These are phyloP conservation scores for Amanita exitialis DNA, from an alignment of 768 basidiomycete genomes.

Conservation along the genomic window DNA sequence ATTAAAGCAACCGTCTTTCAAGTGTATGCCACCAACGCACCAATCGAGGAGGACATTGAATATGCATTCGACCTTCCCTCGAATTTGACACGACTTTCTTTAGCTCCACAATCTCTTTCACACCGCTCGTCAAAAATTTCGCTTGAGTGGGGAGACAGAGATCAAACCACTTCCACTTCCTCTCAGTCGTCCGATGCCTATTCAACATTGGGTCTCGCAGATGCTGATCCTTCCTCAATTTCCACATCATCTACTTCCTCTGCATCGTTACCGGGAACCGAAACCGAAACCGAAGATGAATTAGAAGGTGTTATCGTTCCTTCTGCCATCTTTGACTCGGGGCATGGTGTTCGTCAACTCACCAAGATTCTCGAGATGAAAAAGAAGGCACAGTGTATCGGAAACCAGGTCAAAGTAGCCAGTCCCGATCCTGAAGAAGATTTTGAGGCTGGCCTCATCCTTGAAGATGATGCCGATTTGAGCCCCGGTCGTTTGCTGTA, in stretches of 20 bases:
- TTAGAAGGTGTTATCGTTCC: slow-evolving; percentile 80
- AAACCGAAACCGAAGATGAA: slow-evolving; percentile 64
- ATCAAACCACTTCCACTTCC: slow-evolving; percentile 69
- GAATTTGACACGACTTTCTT: slow-evolving; percentile 73
- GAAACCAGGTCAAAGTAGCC: slow-evolving; percentile 33
- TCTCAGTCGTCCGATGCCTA: slow-evolving; percentile 86
- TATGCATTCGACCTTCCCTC: slow-evolving; percentile 74
- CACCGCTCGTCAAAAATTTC: slow-evolving; percentile 78
- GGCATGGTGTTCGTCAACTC: slow-evolving; percentile 42
- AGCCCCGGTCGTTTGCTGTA: slow-evolving; percentile 65
- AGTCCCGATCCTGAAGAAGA: slow-evolving; percentile 71
- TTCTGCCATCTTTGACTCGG: slow-evolving; percentile 63
- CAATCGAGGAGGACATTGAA: slow-evolving; percentile 74
- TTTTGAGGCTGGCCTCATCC: slow-evolving; percentile 77
- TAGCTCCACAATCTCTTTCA: slow-evolving; percentile 65
- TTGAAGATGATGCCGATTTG: slow-evolving; percentile 76
- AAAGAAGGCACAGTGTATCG: slow-evolving; percentile 37
- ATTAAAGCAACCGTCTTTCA: slow-evolving; percentile 61
- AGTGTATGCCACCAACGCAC: slow-evolving; percentile 24
- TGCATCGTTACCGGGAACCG: slow-evolving; percentile 55
- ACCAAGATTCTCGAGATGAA: slow-evolving; percentile 44
- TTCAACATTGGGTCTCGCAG: slow-evolving; percentile 68
- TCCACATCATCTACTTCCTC: slow-evolving; percentile 61
- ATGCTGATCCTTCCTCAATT: slow-evolving; percentile 61
- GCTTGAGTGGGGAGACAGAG: slow-evolving; percentile 79